Evolutionary conservation across 2,329 filamentous ascomycete genomes (phyloP), one percentile per base, ranked within the genome.

Genomic region (Trichoderma semiorbis): DNA sequence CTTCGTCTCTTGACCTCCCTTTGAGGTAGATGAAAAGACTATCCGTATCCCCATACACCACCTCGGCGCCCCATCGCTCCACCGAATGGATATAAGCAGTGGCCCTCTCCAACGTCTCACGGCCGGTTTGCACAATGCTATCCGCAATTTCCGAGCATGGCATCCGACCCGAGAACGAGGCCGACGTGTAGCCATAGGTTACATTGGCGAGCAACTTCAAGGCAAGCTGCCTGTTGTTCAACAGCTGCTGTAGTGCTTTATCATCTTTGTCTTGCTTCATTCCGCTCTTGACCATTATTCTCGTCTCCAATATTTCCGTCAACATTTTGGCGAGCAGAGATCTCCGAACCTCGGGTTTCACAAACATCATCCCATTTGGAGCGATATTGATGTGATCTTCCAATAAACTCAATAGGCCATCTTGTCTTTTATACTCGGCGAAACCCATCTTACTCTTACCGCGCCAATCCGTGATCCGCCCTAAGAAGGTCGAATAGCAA

Each of bases 191-290:
- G 12, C 96, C 96, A 78, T 99, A 99, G 0, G 96, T 99, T 75
- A 99, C 96, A 77, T 99, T 99, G n/a, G 96, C 96, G 50, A 99
- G 93, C 7, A 99, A 86, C 79, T 99, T 99, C 30, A 99, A 87
- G 0, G 96, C 96, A 4, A 99, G 85, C 77, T 99, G 96, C 77
- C 96, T 87, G 80, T 98, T 97, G 83, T 99, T 97, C 21, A 98
- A 85, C 14, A 98, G 87, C 73, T 92, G 91, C 77, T 98, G 95
- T 18, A 98, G 83, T 0, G 89, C 88, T 79, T 90, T 95, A 82
- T 98, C 95, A 71, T 95, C 91, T 79, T 95, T 96, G 81, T 97
- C 94, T 72, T 90, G 86, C 79, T 97, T 97, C 95, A 99, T 98
- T 14, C 95, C 95, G 76, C 90, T 93, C 82, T 99, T 99, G 72